These are phyloP conservation scores for Gaillardinia entomophila DNA, from an alignment of 805 yeast genomes.

Conservation along the genomic window DNA sequence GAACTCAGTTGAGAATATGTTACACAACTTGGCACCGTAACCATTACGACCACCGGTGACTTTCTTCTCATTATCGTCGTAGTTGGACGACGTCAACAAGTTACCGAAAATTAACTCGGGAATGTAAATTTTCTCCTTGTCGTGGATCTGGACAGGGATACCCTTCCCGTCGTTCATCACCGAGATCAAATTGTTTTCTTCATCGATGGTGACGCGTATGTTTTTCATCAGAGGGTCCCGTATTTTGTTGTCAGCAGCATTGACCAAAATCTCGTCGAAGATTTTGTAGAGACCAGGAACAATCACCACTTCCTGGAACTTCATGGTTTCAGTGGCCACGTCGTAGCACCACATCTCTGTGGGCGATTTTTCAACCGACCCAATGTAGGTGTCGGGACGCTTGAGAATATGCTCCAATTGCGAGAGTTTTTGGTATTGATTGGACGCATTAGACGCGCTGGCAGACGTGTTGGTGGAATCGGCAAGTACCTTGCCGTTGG, in stretches of 20 bases:
- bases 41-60: conserved; percentile 99
- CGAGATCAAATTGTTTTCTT: conserved; percentile 66
- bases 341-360: conserved; percentile 84
- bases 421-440: conserved; percentile 87
- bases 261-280: conserved; percentile 93
- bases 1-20: conserved; percentile 87
- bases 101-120: conserved; percentile 97
- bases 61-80: conserved; percentile 91
- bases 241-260: conserved; percentile 97
- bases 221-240: conserved; percentile 88
- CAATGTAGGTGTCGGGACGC: conserved; percentile 97
- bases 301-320: conserved; percentile 59
- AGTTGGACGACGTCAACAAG: conserved; percentile 88
- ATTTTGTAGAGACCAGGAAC: conserved; percentile 97
- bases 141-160: conserved; percentile 91
- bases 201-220: conserved; percentile 75
- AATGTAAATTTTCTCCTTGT: conserved; percentile 84
- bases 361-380: conserved; percentile 81
- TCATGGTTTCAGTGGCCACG: conserved; percentile 34
- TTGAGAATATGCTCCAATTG: conserved; percentile 94
- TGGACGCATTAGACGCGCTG: conserved; percentile 38
- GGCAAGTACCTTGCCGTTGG: background rate
- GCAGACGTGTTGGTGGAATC: background rate
- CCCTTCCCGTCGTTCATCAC: conserved; percentile 93
- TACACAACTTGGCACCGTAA: conserved; percentile 95